phyloP scores from a whole-genome alignment of 345 rosid genomes.

The Eucalyptus pauciflora region DNA sequence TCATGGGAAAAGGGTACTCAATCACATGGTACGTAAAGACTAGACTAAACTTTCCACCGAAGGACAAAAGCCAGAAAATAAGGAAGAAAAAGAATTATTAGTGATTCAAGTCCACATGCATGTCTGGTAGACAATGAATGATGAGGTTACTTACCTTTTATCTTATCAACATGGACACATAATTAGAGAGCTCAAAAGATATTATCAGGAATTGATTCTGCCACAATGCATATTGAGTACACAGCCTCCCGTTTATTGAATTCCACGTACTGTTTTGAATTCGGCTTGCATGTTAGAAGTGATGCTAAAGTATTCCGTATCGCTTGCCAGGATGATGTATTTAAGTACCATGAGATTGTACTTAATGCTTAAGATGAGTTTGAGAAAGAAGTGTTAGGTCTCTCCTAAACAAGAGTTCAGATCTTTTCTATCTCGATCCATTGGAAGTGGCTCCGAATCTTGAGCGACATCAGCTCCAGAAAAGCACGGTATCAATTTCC shows the following conservation, averaged over 20 bases:
- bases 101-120: background rate
- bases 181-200: background rate
- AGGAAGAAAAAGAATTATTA: background rate
- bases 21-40: background rate
- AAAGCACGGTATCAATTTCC: background rate
- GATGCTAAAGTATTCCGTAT: fast-evolving
- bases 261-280: fast-evolving
- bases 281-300: fast-evolving
- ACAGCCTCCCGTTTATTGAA: fast-evolving
- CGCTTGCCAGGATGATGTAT: background rate
- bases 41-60: background rate
- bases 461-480: background rate
- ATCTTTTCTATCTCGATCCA: background rate
- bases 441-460: background rate
- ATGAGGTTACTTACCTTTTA: background rate
- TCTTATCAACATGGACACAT: background rate
- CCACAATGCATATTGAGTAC: background rate
- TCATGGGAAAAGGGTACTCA: background rate
- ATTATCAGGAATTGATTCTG: fast-evolving
- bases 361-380: background rate
- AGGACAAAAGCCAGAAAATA: background rate
- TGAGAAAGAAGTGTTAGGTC: background rate
- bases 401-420: background rate
- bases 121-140: conserved; percentile 1
- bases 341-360: background rate